Conservation (phyloP, 768 basidiomycete species). For the Hypsizygus marmoreus region DNA sequence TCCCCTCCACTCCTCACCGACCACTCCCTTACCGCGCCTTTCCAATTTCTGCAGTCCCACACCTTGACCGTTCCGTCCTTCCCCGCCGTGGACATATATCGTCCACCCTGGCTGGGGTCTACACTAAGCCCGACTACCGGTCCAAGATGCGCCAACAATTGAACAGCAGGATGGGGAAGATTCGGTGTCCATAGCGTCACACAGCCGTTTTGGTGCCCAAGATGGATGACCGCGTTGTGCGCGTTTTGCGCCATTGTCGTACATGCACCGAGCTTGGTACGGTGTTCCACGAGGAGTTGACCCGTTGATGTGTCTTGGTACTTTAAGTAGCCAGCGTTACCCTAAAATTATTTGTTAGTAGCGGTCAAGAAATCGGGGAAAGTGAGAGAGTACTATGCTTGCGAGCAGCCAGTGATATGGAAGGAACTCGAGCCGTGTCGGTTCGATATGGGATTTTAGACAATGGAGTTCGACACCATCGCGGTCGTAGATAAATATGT, state of each 20-base stretch:
- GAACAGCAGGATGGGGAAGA: slow-evolving; percentile 87
- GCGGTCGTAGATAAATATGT: slow-evolving; percentile 94
- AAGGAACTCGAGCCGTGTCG: slow-evolving; percentile 87
- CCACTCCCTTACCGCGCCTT: slow-evolving; percentile 81
- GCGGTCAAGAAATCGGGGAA: neutral
- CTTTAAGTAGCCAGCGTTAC: slow-evolving; percentile 88
- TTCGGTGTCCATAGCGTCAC: slow-evolving; percentile 99
- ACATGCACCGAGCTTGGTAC: slow-evolving; percentile 87
- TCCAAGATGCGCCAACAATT: slow-evolving; percentile 87
- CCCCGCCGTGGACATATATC: slow-evolving; percentile 91
- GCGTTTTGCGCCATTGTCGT: slow-evolving; percentile 85
- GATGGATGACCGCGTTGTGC: slow-evolving; percentile 92
- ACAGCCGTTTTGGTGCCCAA: slow-evolving; percentile 93
- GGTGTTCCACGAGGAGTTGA: slow-evolving; percentile 79
- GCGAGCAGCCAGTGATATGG: slow-evolving; percentile 96
- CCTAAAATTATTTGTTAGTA: slow-evolving; percentile 39
- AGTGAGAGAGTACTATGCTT: slow-evolving; percentile 60
- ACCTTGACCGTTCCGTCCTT: slow-evolving; percentile 89
- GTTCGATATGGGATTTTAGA: slow-evolving; percentile 83
- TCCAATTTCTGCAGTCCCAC: slow-evolving; percentile 98
- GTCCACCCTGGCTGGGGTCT: slow-evolving; percentile 82
- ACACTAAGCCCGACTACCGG: slow-evolving; percentile 81
- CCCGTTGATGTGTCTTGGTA: slow-evolving; percentile 98
- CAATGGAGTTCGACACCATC: slow-evolving; percentile 92
- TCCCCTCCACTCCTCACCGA: slow-evolving; percentile 62